Evolutionary conservation across 768 basidiomycete species (phyloP).

Genomic region (Rhizopogon salebrosus): DNA sequence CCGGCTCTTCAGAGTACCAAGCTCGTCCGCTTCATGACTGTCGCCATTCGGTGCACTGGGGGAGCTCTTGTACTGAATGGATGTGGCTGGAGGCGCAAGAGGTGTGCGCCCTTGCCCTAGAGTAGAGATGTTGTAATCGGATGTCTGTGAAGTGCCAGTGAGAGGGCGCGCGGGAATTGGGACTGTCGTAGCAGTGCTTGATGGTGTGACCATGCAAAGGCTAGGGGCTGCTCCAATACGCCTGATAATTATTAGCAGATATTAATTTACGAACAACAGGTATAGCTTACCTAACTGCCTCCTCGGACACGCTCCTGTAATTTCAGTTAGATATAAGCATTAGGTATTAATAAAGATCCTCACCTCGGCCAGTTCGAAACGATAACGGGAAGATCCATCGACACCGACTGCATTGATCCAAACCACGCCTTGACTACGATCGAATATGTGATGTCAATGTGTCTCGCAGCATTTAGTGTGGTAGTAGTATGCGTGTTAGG

Average conservation of each 20-base stretch:
- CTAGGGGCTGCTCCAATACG: slow-evolving; percentile 46
- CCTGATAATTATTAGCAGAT: slow-evolving; percentile 21
- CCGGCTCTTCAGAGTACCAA: slow-evolving; percentile 13
- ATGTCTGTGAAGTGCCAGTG: slow-evolving; percentile 15
- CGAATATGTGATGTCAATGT: slow-evolving; percentile 82
- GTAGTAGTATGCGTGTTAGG: slow-evolving; percentile 73
- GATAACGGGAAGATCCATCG: slow-evolving; percentile 73
- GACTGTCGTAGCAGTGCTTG: slow-evolving; percentile 24
- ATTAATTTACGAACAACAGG: background rate
- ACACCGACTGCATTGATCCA: slow-evolving; percentile 57
- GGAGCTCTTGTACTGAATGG: slow-evolving; percentile 24
- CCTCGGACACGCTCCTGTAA: slow-evolving; percentile 62
- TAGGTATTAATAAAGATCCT: slow-evolving; percentile 19
- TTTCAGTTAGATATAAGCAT: background rate
- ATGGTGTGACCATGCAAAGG: slow-evolving; percentile 26
- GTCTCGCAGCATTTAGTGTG: slow-evolving; percentile 74
- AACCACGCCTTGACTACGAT: slow-evolving; percentile 74
- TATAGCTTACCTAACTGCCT: slow-evolving; percentile 49
- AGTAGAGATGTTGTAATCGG: slow-evolving; percentile 8
- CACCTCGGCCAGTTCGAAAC: slow-evolving; percentile 86
- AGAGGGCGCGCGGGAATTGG: slow-evolving; percentile 20
- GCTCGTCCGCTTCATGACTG: slow-evolving; percentile 14
- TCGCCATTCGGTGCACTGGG: slow-evolving; percentile 20
- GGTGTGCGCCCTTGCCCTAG: slow-evolving; percentile 10
- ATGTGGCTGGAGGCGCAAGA: slow-evolving; percentile 11